Conservation (phyloP, 2,329 filamentous ascomycete species). For the Cyanodermella asteris region DNA sequence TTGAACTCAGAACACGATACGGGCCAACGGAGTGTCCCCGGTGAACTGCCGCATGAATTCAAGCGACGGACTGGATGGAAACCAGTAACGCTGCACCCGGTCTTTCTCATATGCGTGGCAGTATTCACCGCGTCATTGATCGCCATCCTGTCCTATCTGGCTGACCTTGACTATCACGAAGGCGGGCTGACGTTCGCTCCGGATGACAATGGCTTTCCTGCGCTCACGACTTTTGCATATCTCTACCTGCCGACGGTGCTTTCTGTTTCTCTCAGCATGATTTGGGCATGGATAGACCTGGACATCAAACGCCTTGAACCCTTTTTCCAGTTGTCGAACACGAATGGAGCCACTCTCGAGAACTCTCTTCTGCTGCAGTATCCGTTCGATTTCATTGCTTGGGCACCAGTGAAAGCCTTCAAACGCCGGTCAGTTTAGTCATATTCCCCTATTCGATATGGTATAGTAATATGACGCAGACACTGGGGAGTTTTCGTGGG, state of each 20-base stretch:
- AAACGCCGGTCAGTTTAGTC: constrained; percentile 10
- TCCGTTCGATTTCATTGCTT: constrained; percentile 26
- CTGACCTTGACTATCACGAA: constrained; percentile 17
- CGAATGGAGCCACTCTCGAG: constrained; percentile 19
- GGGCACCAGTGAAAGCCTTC: constrained; percentile 21
- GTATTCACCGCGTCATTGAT: constrained; percentile 20
- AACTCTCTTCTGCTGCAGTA: constrained; percentile 32
- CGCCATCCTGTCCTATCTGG: constrained; percentile 22
- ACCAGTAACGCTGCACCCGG: constrained; percentile 15
- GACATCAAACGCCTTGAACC: constrained; percentile 38
- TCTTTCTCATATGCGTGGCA: constrained; percentile 19
- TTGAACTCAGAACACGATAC: no score
- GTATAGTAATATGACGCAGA: constrained; percentile 11
- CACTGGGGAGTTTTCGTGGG: constrained; percentile 33
- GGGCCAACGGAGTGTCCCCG: no score
- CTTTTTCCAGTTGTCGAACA: constrained; percentile 33
- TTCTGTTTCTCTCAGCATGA: constrained; percentile 31
- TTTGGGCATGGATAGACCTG: constrained; percentile 39
- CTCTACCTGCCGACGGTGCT: constrained; percentile 31
- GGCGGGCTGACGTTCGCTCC: constrained; percentile 22
- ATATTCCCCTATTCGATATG: not conserved
- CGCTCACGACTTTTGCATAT: constrained; percentile 19
- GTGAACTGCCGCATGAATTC: no score
- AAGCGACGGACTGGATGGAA: constrained; percentile 20
- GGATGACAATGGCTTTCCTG: constrained; percentile 17